Percentiles rank a stretch among this genome's conserved stretches.
phyloP scores from a whole-genome alignment of 768 basidiomycete genomes.

The Lactarius sanguifluus region DNA sequence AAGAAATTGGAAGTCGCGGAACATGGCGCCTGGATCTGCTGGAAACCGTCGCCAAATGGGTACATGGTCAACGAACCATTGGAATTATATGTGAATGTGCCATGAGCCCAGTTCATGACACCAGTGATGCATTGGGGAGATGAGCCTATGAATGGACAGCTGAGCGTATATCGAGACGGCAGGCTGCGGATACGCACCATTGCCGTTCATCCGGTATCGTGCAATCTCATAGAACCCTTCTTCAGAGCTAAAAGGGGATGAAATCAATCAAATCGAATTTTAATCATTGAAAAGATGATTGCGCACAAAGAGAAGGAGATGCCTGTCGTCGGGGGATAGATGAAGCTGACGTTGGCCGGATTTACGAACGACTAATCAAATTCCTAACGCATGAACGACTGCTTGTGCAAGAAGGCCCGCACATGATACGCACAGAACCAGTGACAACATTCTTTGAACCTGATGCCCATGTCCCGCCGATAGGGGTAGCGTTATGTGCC shows the following conservation, averaged over 20 bases:
- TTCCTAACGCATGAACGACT: constrained; percentile 5
- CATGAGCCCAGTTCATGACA: constrained; percentile 88
- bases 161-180: neutral
- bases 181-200: constrained; percentile 55
- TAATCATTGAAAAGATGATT: neutral
- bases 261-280: neutral
- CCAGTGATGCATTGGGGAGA: constrained; percentile 89
- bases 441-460: constrained; percentile 76
- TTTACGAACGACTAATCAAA: constrained; percentile 71
- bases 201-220: constrained; percentile 84
- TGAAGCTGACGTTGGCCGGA: constrained; percentile 80
- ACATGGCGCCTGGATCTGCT: constrained; percentile 94
- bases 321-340: constrained; percentile 82
- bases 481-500: constrained; percentile 63
- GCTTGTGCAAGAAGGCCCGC: neutral
- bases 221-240: constrained; percentile 86
- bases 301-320: constrained; percentile 88
- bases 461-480: constrained; percentile 85
- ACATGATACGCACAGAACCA: constrained; percentile 64
- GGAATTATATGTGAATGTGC: constrained; percentile 58
- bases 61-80: constrained; percentile 80
- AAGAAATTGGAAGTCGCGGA: constrained; percentile 86
- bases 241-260: constrained; percentile 48
- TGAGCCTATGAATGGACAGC: constrained; percentile 48
- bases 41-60: constrained; percentile 85